Conservation (phyloP, 1,284 basidiomycete genomes). For the Cryptococcus deneoformans region DNA sequence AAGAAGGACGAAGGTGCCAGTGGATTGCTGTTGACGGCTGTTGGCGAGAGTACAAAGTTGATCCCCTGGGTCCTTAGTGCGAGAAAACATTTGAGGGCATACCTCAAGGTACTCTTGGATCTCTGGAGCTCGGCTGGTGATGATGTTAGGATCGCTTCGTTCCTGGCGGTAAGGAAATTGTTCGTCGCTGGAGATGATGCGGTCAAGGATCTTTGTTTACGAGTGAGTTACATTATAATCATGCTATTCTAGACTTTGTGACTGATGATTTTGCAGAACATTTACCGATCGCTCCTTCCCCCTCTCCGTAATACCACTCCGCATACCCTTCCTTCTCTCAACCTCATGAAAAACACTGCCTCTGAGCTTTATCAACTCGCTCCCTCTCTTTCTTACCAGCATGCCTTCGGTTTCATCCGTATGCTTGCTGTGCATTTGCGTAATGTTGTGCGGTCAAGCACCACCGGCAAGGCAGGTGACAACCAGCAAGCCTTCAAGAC, state of each 20-base stretch:
- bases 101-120: slow-evolving; percentile 80
- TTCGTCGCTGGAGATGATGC: slow-evolving; percentile 76
- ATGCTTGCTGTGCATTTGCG: slow-evolving; percentile 92
- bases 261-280: slow-evolving; percentile 57
- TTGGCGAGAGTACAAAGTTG: slow-evolving; percentile 79
- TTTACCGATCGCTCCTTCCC: slow-evolving; percentile 77
- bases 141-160: slow-evolving; percentile 78
- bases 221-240: slow-evolving; percentile 55
- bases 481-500: slow-evolving; percentile 78
- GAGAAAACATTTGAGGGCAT: slow-evolving; percentile 76
- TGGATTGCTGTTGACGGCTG: slow-evolving; percentile 62
- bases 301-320: slow-evolving; percentile 71
- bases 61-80: slow-evolving; percentile 80
- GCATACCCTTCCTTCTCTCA: slow-evolving; percentile 89
- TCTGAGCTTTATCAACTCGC: slow-evolving; percentile 85
- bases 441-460: slow-evolving; percentile 52
- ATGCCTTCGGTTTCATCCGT: slow-evolving; percentile 95
- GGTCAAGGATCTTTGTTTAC: slow-evolving; percentile 80
- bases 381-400: slow-evolving; percentile 64
- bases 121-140: slow-evolving; percentile 82
- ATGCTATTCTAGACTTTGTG: too few relatives aligned
- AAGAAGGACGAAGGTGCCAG: slow-evolving; percentile 39
- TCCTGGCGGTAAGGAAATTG: slow-evolving; percentile 79
- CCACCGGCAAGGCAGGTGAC: slow-evolving; percentile 30
- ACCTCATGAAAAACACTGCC: slow-evolving; percentile 97